Percentiles rank a stretch among this genome's conserved stretches.
Conservation (phyloP, 129 eudicot species). For the Helianthus tuberosus region DNA sequence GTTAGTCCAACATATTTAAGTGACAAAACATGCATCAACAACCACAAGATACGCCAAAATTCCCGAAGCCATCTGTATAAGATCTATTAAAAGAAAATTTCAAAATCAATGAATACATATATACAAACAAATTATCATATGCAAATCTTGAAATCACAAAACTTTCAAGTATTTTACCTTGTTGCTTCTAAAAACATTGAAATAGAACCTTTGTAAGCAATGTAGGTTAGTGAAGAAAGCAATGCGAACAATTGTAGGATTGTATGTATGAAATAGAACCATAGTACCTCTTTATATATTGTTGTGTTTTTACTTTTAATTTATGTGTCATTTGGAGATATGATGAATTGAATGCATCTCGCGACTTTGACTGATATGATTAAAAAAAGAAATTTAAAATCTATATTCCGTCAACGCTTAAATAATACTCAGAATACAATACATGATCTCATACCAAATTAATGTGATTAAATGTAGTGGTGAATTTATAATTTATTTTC, state of each 20-base stretch:
- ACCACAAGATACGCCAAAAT: too few relatives aligned
- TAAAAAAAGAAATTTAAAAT: background rate
- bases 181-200: background rate
- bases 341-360: background rate
- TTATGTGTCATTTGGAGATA: background rate
- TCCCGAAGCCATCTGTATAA: background rate
- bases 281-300: background rate
- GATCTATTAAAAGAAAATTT: background rate
- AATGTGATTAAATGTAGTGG: background rate
- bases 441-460: background rate
- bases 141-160: background rate
- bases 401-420: background rate
- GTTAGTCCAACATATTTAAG: too few relatives aligned
- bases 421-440: background rate
- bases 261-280: background rate
- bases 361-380: background rate
- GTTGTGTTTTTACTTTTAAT: background rate
- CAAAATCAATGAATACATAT: background rate
- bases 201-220: background rate
- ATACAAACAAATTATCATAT: background rate
- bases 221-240: background rate
- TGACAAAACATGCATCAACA: too few relatives aligned
- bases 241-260: background rate
- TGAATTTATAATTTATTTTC: too few relatives aligned
- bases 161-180: background rate